Percentiles rank a stretch among this genome's conserved stretches.
Conservation (phyloP, 352 stramenopile species). For the Hyaloperonospora brassicae region DNA sequence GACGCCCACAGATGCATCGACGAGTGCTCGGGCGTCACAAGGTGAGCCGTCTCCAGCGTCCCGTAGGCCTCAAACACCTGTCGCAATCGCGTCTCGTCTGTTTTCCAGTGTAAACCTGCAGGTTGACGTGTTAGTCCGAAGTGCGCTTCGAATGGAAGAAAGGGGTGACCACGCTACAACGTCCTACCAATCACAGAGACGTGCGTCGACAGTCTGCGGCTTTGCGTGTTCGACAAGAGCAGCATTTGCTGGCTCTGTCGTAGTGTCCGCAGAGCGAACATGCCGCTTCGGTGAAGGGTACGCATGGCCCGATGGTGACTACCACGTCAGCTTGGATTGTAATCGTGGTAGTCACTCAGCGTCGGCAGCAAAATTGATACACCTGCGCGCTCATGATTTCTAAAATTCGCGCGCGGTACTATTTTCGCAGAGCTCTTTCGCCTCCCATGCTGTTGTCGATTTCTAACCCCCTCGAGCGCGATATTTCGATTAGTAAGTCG, state of each 20-base stretch:
- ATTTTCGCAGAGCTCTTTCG: no score
- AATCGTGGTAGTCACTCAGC: conserved; percentile 4
- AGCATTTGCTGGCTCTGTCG: conserved; percentile 6
- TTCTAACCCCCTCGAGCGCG: no score
- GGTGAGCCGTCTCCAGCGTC: conserved; percentile 44
- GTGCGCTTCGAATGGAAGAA: conserved; percentile 7
- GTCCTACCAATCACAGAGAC: conserved; percentile 49
- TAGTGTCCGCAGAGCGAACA: conserved; percentile 14
- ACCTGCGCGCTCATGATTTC: no score
- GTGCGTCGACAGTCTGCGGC: conserved; percentile 35
- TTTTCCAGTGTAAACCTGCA: conserved; percentile 76
- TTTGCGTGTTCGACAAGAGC: neutral
- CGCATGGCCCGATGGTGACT: conserved; percentile 7
- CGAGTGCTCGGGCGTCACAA: conserved; percentile 54
- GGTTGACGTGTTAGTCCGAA: conserved; percentile 4
- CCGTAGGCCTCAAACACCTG: conserved; percentile 49
- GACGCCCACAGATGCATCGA: conserved; percentile 53
- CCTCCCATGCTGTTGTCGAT: no score
- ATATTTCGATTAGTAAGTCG: no score
- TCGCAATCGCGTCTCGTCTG: conserved; percentile 58
- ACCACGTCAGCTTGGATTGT: neutral
- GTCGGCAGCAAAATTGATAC: no score
- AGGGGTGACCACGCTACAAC: neutral
- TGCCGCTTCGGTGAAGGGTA: conserved; percentile 9
- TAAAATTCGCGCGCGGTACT: no score